Percentiles rank a stretch among this genome's conserved stretches.
phyloP scores from a whole-genome alignment of 805 yeast species.

The Hanseniaspora guilliermondii region DNA sequence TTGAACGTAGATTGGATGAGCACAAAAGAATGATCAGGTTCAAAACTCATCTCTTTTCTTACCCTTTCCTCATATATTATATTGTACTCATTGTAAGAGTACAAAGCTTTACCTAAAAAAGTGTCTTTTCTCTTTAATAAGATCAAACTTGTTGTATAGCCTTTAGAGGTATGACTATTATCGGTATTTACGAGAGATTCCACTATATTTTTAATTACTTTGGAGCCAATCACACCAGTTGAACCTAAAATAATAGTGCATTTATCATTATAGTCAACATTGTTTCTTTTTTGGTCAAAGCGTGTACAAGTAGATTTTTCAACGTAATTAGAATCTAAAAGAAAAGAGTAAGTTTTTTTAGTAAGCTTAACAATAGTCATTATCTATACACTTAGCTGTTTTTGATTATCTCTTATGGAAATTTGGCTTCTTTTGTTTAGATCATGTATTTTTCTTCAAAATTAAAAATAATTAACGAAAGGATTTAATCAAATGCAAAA shows the following conservation, averaged over 20 bases:
- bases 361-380: neutral
- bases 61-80: neutral
- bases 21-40: neutral
- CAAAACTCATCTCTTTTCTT: neutral
- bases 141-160: neutral
- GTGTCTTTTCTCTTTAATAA: neutral
- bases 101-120: neutral
- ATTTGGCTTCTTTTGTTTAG: no score
- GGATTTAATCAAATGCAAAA: no score
- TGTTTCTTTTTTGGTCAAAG: neutral
- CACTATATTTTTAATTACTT: neutral
- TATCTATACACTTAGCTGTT: neutral
- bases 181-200: neutral
- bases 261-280: neutral
- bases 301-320: neutral
- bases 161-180: neutral
- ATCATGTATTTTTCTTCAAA: no score
- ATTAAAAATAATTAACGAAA: no score
- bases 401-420: neutral
- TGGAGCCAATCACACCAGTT: neutral
- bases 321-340: neutral
- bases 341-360: neutral
- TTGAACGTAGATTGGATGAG: neutral
- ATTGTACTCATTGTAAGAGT: neutral
- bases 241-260: neutral